These are phyloP conservation scores for Lentinula edodes DNA, from an alignment of 768 basidiomycete species.

Conservation along the genomic window DNA sequence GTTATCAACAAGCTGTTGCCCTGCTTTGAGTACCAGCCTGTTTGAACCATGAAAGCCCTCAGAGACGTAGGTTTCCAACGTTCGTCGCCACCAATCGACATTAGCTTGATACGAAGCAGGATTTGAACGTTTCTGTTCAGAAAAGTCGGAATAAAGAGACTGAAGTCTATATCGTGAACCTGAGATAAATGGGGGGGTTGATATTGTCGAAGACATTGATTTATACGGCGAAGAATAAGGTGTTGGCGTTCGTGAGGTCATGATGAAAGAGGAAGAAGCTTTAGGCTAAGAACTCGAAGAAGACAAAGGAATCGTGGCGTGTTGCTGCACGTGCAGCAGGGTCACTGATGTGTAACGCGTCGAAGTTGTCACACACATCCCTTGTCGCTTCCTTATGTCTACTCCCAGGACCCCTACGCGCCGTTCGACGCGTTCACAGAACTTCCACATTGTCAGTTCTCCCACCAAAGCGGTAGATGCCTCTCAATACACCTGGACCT, in stretches of 20 bases:
- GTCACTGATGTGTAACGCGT: neutral
- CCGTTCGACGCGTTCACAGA: conserved; percentile 26
- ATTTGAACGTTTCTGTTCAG: conserved; percentile 79
- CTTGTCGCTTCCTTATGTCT: neutral
- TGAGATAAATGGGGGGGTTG: conserved; percentile 40
- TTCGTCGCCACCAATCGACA: conserved; percentile 82
- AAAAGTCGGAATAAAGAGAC: conserved; percentile 85
- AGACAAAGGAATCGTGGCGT: neutral
- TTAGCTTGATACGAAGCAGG: conserved; percentile 77
- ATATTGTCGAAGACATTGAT: conserved; percentile 6
- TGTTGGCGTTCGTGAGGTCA: neutral
- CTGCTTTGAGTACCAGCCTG: conserved; percentile 56
- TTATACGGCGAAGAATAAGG: conserved; percentile 2
- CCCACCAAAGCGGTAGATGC: conserved; percentile 7
- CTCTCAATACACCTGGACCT: neutral
- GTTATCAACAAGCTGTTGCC: conserved; percentile 47
- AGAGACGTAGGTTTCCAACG: conserved; percentile 55
- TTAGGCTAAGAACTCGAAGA: neutral
- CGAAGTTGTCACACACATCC: neutral
- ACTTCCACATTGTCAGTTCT: conserved; percentile 23
- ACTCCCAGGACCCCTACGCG: conserved; percentile 23
- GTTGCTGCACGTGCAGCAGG: neutral
- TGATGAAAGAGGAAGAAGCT: neutral
- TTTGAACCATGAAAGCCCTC: conserved; percentile 51
- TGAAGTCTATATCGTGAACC: conserved; percentile 56